Evolutionary conservation across 2,329 filamentous ascomycete species (phyloP), one percentile per base, ranked within the genome.

Genomic region (Lasiodiplodia hormozganensis): DNA sequence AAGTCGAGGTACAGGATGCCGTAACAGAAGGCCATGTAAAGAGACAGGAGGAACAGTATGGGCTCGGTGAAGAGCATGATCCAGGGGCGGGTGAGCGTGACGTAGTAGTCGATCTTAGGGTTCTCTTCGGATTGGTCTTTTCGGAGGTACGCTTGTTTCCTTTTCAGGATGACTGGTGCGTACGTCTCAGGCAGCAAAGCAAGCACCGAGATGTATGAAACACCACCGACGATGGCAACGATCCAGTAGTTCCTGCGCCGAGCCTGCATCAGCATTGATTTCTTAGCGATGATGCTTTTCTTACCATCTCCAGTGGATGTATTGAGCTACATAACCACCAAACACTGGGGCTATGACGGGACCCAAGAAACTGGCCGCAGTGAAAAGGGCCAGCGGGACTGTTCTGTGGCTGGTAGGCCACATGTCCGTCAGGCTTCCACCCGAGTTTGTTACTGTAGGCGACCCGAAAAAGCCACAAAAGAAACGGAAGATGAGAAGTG

Each of bases 1-100:
- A 97, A 97, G 80, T 93, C 95, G 34, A 97, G 88, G 75, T 96
- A 96, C 1, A 97, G 84, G 52, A 97, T 94, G 21, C 89, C 92
- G 77, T 97, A 97, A 40, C 97, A 88, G 49, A 97, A 82, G 0
- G 92, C 87, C 71, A 91, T 91, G 69, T 69, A 70, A 7, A 43
- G 65, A n/a, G 64, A 69, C 68, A 69, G 73, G 38, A 67, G 60
- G 31, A 69, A 90, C 89, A 92, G 94, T 68, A 97, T 97, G 0
- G 94, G 94, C 74, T 97, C 94, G 0, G 89, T 93, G 58, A 90
- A 86, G 18, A 72, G 68, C 66, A 71, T 70, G 4, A 66, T 49
- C 38, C 71, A 65, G 1, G 71, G 71, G 14, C 71, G 68, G 1
- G 70, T 71, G 25, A 72, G 67, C 6, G 71, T 71, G 49, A 69